phyloP scores from a whole-genome alignment of 768 basidiomycete species.

The Termitomyces sp. region DNA sequence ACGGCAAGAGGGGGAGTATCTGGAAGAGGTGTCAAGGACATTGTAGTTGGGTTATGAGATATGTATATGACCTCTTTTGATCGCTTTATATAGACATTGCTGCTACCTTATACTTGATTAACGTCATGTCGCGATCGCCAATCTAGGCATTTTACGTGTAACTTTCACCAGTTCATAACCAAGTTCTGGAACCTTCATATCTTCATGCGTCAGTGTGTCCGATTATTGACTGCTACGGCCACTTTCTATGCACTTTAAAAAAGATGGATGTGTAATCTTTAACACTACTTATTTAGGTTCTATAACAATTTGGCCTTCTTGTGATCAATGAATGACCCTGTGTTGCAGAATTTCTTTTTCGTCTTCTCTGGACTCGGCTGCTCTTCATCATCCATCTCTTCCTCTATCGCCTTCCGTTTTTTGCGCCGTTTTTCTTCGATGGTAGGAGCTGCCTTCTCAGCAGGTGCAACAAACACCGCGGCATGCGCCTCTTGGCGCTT shows the following conservation, averaged over 20 bases:
- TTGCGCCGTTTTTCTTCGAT: conserved; percentile 74
- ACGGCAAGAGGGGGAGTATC: conserved; percentile 20
- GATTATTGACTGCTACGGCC: background rate
- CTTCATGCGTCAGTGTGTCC: too few species aligned
- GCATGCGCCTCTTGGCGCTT: conserved; percentile 76
- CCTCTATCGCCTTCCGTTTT: conserved; percentile 34
- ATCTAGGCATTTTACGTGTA: too few species aligned
- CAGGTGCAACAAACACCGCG: conserved; percentile 83
- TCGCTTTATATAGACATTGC: background rate
- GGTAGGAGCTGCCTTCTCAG: conserved; percentile 65
- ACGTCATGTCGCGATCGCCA: too few species aligned
- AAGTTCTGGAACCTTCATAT: too few species aligned
- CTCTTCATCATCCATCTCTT: conserved; percentile 23
- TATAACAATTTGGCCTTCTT: too few species aligned
- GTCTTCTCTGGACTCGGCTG: conserved; percentile 12
- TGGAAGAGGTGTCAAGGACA: conserved; percentile 14
- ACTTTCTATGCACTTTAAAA: too few species aligned
- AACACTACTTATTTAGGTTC: too few species aligned
- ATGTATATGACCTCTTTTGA: background rate
- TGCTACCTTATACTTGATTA: too few species aligned
- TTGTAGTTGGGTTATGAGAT: background rate
- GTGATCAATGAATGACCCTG: too few species aligned
- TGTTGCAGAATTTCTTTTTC: conserved; percentile 22
- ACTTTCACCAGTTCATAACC: too few species aligned
- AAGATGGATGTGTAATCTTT: too few species aligned